Evolutionary conservation across 2,329 filamentous ascomycete species (phyloP), one percentile per base, ranked within the genome.

Genomic region (Fusarium annulatum): DNA sequence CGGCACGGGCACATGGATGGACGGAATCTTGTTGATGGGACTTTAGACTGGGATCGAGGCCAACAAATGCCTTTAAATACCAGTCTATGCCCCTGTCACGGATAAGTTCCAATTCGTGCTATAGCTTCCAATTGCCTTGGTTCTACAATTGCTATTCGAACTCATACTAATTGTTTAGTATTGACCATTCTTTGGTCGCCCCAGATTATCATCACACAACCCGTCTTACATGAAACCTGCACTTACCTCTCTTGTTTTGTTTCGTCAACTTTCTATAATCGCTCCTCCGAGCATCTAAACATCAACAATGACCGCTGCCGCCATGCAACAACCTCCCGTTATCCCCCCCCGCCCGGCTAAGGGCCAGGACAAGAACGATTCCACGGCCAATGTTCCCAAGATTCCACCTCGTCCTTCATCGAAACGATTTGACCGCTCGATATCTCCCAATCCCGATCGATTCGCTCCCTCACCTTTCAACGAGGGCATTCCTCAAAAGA

Each of bases 381-480:
- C 81, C 33, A 55, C 77, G 10, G 75, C 69, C 33, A 63, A 38
- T 59, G 62, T 77, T 48, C 95, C 95, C 69, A 90, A 89, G 79
- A 88, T 97, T 55, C 95, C 95, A 72, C 93, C 94, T 70, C 93
- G 95, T 71, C 95, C 95, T 9, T 74, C 81, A 59, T 90, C 90
- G 52, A 91, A 91, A 80, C 93, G 92, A 51, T 80, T 90, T 76
- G 91, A 94, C 74, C 93, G 94, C 82, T 94, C 94, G 36, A 81
- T 91, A 71, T 97, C 94, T 62, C 94, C 94, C 48, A 89, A 90
- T 76, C 90, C 92, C 76, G 92, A 94, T 77, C 91, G 92, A 77
- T 97, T 93, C 81, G 93, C 94, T 41, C 94, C 90, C 57, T 97
- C 95, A 59, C 96, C 96, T 14, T 86, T 98, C 78, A 96, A 96